phyloP scores from a whole-genome alignment of 2,329 filamentous ascomycete genomes.

The Cercospora sp. region DNA sequence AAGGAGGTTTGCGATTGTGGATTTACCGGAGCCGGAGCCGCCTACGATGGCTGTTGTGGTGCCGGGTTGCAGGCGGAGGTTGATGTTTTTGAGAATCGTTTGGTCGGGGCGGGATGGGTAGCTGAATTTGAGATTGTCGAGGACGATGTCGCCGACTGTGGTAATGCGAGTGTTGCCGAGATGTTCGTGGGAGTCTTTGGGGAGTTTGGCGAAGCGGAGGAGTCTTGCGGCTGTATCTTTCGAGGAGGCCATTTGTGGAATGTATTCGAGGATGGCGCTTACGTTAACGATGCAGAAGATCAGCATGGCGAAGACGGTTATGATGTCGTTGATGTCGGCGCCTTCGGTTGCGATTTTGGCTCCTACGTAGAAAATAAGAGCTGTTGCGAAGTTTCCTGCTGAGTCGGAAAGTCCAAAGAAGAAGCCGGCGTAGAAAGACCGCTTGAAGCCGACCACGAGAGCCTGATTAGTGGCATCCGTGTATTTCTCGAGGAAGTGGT shows the following conservation, averaged over 20 bases:
- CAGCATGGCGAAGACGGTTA: conserved; percentile 77
- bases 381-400: conserved; percentile 68
- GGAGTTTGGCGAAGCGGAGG: conserved; percentile 66
- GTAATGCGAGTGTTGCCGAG: conserved; percentile 49
- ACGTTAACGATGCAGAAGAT: conserved; percentile 79
- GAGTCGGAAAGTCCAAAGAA: conserved; percentile 79
- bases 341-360: conserved; percentile 59
- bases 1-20: conserved; percentile 74
- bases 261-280: conserved; percentile 66
- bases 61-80: conserved; percentile 62
- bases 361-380: conserved; percentile 82
- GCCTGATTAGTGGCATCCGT: conserved; percentile 52
- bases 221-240: conserved; percentile 71
- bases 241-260: conserved; percentile 78
- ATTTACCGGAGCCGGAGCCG: conserved; percentile 85
- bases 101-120: conserved; percentile 63
- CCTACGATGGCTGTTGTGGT: conserved; percentile 78
- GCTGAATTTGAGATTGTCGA: conserved; percentile 66
- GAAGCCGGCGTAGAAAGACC: conserved; percentile 66
- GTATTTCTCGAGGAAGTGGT: conserved; percentile 68
- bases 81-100: conserved; percentile 62
- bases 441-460: conserved; percentile 62
- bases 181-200: conserved; percentile 60
- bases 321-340: conserved; percentile 58
- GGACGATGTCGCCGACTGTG: conserved; percentile 55